Conservation (phyloP, 2,329 filamentous ascomycete genomes). For the Dothideomycetes sp. region DNA sequence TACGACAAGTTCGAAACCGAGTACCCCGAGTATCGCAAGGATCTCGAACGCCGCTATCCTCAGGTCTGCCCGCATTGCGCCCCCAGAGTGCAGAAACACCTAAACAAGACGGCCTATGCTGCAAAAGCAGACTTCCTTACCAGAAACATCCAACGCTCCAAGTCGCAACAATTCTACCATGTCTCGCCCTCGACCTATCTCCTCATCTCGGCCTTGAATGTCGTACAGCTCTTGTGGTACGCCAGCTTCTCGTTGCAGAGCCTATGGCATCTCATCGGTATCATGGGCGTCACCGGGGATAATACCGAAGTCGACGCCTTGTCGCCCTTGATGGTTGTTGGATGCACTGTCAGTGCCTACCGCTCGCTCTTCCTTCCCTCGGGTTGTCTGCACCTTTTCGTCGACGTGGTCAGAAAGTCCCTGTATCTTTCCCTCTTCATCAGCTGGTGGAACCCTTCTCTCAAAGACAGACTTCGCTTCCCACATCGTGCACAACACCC, state of each 20-base stretch:
- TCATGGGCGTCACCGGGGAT: constrained; percentile 12
- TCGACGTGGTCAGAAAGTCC: constrained; percentile 19
- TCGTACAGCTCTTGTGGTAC: constrained; percentile 37
- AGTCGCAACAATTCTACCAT: constrained; percentile 11
- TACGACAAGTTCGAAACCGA: constrained; percentile 59
- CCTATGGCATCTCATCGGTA: constrained; percentile 26
- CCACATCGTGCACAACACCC: constrained; percentile 22
- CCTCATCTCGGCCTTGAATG: constrained; percentile 14
- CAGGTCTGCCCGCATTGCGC: constrained; percentile 79
- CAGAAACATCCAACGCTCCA: constrained; percentile 22
- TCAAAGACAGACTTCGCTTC: constrained; percentile 22
- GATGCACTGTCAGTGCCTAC: constrained; percentile 16
- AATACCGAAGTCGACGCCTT: constrained; percentile 7
- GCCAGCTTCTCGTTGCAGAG: constrained; percentile 28
- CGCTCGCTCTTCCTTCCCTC: constrained; percentile 15
- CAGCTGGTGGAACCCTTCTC: constrained; percentile 27
- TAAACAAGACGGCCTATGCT: constrained; percentile 65
- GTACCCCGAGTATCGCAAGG: constrained; percentile 60
- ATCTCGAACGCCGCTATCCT: constrained; percentile 75
- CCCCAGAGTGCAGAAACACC: constrained; percentile 58
- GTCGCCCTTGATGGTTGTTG: constrained; percentile 9
- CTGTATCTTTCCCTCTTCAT: constrained; percentile 19
- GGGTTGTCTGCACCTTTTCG: constrained; percentile 20
- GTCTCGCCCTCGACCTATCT: constrained; percentile 3
- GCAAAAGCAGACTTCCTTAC: constrained; percentile 59